Evolutionary conservation across 495 filamentous ascomycete species (phyloP).

Genomic region (Echria macrotheca): DNA sequence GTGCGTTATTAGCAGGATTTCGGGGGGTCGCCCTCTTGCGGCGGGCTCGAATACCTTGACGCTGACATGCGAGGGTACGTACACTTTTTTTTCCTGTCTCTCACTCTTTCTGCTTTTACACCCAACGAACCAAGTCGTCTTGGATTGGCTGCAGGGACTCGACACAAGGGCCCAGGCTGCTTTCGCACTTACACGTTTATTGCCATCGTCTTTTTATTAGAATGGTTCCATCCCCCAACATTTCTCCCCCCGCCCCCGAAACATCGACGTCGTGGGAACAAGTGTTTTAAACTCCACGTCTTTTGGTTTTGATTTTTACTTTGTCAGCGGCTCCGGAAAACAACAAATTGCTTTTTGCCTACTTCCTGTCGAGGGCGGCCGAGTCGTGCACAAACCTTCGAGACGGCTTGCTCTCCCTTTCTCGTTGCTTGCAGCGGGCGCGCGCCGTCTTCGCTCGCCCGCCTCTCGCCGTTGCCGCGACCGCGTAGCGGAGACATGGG

Average conservation of each 20-base stretch:
- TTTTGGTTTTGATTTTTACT: no score
- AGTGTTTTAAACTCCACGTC: no score
- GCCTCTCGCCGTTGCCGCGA: no score
- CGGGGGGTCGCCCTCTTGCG: slow-evolving; percentile 43
- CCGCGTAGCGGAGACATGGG: slow-evolving; percentile 23
- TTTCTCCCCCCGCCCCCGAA: slow-evolving; percentile 2
- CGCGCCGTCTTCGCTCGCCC: neutral
- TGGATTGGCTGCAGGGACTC: neutral
- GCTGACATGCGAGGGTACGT: slow-evolving; percentile 44
- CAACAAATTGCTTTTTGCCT: no score
- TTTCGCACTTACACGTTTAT: slow-evolving; percentile 23
- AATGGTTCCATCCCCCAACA: slow-evolving; percentile 5
- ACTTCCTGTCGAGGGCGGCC: slow-evolving; percentile 4
- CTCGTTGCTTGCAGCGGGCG: slow-evolving; percentile 9
- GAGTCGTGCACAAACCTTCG: no score
- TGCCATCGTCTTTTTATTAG: slow-evolving; percentile 25
- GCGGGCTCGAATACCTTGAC: slow-evolving; percentile 46
- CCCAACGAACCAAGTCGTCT: neutral
- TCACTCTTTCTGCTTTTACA: neutral
- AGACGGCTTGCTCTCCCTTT: slow-evolving; percentile 3
- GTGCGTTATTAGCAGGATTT: slow-evolving; percentile 38
- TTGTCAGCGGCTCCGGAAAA: no score
- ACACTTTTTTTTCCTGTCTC: slow-evolving; percentile 11
- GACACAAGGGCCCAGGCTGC: neutral
- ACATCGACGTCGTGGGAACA: slow-evolving; percentile 2